These are phyloP conservation scores for Polygonum aviculare DNA, from an alignment of 148 eudicot genomes.

Conservation along the genomic window DNA sequence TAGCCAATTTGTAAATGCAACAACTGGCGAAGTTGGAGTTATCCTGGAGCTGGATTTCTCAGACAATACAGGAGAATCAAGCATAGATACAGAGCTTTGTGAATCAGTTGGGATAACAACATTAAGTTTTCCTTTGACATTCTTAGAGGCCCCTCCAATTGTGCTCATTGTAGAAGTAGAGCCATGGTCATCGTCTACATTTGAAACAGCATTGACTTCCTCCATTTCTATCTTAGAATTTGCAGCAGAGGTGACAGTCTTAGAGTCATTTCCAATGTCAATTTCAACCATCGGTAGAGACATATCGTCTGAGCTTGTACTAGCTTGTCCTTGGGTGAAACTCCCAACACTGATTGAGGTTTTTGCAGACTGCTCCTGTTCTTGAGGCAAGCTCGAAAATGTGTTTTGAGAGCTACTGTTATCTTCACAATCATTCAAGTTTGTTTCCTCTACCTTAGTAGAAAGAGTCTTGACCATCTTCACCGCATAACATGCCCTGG, in stretches of 20 bases:
- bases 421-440: conserved; percentile 61
- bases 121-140: conserved; percentile 29
- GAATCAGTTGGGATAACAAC: conserved; percentile 45
- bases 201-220: conserved; percentile 27
- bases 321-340: conserved; percentile 70
- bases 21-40: conserved; percentile 39
- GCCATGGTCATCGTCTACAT: conserved; percentile 30
- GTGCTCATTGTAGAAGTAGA: conserved; percentile 29
- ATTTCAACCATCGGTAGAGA: conserved; percentile 29
- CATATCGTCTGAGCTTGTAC: conserved; percentile 81
- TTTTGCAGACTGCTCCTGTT: conserved; percentile 67
- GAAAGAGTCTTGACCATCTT: conserved; percentile 74
- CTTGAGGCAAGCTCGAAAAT: conserved; percentile 85
- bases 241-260: conserved; percentile 10
- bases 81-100: conserved; percentile 57
- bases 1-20: conserved; percentile 62
- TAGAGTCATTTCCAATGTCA: conserved; percentile 16
- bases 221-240: conserved; percentile 20
- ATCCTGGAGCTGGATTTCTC: conserved; percentile 57
- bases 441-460: conserved; percentile 67
- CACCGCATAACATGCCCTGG: conserved; percentile 91
- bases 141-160: conserved; percentile 31
- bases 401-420: conserved; percentile 81
- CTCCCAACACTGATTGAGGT: conserved; percentile 75
- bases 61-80: conserved; percentile 69